phyloP scores from a whole-genome alignment of 2,329 filamentous ascomycete species.

The Rhytidhysteron rufulum region DNA sequence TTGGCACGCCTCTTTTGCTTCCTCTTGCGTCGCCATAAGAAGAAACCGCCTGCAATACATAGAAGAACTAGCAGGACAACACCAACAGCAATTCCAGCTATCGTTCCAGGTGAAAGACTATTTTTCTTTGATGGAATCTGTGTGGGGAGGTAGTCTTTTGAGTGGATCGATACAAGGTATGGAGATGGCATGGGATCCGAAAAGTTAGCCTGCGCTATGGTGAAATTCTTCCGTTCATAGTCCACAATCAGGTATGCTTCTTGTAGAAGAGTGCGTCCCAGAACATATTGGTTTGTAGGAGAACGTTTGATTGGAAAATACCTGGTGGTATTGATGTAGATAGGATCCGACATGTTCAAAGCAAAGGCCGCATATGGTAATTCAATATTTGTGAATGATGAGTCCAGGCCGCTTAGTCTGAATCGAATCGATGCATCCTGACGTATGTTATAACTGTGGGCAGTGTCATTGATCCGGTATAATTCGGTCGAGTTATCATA shows the following conservation, averaged over 20 bases:
- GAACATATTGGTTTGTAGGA: conserved; percentile 15
- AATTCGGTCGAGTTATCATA: conserved; percentile 28
- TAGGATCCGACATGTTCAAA: conserved; percentile 9
- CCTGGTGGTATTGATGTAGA: conserved; percentile 10
- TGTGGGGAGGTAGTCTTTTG: conserved; percentile 13
- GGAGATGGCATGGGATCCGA: conserved; percentile 16
- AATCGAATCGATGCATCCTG: conserved; percentile 24
- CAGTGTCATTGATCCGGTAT: conserved; percentile 31
- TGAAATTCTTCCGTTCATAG: conserved; percentile 33
- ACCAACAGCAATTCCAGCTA: conserved; percentile 26
- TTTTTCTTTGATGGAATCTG: conserved; percentile 1
- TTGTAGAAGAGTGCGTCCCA: conserved; percentile 35
- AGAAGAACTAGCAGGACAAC: conserved; percentile 17
- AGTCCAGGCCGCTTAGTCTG: conserved; percentile 14
- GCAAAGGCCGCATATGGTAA: conserved; percentile 30
- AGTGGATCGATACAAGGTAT: conserved; percentile 21
- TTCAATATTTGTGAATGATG: conserved; percentile 15
- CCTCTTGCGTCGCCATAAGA: conserved; percentile 23
- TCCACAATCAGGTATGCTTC: conserved; percentile 36
- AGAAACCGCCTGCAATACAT: conserved; percentile 20
- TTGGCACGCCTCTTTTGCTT: conserved; percentile 6
- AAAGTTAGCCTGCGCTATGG: conserved; percentile 22
- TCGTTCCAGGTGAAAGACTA: conserved; percentile 21
- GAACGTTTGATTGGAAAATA: conserved; percentile 33
- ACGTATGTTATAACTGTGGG: conserved; percentile 17